Conservation (phyloP, 257 asterid genomes). For the Petrea volubilis region DNA sequence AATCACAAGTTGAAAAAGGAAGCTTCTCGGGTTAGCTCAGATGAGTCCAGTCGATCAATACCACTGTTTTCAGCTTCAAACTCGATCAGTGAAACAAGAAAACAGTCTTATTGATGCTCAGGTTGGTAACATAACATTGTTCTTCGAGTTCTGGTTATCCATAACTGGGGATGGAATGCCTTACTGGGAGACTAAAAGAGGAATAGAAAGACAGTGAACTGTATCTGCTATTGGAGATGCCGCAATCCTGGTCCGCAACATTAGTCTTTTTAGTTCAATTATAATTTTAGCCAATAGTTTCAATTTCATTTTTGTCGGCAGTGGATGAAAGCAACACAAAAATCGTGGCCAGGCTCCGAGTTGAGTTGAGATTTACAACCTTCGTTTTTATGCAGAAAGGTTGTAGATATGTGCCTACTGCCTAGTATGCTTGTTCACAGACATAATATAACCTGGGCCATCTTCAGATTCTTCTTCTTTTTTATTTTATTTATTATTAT, state of each 20-base stretch:
- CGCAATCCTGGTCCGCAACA: neutral
- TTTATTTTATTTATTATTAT: too few relatives aligned
- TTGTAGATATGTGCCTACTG: neutral
- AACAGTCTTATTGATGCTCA: neutral
- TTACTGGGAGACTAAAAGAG: neutral
- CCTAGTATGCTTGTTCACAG: neutral
- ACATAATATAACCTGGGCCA: neutral
- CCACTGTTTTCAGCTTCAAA: slow-evolving; percentile 42
- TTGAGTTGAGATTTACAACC: neutral
- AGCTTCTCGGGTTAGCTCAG: slow-evolving; percentile 53
- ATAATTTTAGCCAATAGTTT: neutral
- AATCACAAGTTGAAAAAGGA: slow-evolving; percentile 86
- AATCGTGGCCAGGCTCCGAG: neutral
- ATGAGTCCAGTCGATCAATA: slow-evolving; percentile 32
- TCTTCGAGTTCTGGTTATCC: neutral
- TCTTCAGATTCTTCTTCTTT: neutral
- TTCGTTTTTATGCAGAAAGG: neutral
- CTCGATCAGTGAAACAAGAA: slow-evolving; percentile 26
- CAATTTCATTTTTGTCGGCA: neutral
- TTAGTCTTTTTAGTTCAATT: neutral
- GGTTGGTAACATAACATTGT: slow-evolving; percentile 3
- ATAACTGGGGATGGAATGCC: neutral
- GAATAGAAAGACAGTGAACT: neutral
- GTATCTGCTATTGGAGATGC: neutral
- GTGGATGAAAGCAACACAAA: neutral